phyloP scores from a whole-genome alignment of 495 filamentous ascomycete genomes.

The Aspergillus sclerotioniger region DNA sequence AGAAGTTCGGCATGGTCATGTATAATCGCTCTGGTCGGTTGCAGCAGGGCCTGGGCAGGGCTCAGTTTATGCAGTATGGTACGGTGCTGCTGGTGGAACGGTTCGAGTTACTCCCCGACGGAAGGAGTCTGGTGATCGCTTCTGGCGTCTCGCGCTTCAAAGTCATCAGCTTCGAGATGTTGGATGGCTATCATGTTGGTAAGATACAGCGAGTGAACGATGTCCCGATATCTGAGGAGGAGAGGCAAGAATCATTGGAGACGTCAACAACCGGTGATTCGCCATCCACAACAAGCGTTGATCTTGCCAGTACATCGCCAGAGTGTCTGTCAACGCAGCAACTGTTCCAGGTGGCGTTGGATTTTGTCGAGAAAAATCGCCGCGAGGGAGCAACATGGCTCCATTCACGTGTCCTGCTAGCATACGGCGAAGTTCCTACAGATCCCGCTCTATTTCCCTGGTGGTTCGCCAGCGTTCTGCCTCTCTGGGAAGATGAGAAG shows the following conservation, averaged over 20 bases:
- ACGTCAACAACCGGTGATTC: conserved; percentile 30
- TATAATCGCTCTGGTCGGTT: conserved; percentile 54
- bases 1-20: conserved; percentile 82
- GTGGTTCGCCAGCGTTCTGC: conserved; percentile 85
- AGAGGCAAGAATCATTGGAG: conserved; percentile 66
- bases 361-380: conserved; percentile 67
- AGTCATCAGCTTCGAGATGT: conserved; percentile 57
- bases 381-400: conserved; percentile 69
- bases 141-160: conserved; percentile 73
- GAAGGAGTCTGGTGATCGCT: conserved; percentile 75
- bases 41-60: conserved; percentile 58
- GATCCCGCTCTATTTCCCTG: conserved; percentile 80
- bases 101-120: conserved; percentile 71
- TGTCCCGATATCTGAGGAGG: conserved; percentile 76
- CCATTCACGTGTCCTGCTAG: conserved; percentile 60
- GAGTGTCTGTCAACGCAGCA: conserved; percentile 66
- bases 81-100: conserved; percentile 73
- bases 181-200: conserved; percentile 77
- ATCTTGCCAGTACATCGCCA: conserved; percentile 36
- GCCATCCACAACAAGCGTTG: conserved; percentile 16
- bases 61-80: conserved; percentile 69
- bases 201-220: conserved; percentile 74
- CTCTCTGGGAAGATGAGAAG: conserved; percentile 73
- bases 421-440: conserved; percentile 73
- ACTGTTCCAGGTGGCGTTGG: conserved; percentile 59